These are phyloP conservation scores for Eucalyptus brandiana DNA, from an alignment of 345 rosid genomes.

Conservation along the genomic window DNA sequence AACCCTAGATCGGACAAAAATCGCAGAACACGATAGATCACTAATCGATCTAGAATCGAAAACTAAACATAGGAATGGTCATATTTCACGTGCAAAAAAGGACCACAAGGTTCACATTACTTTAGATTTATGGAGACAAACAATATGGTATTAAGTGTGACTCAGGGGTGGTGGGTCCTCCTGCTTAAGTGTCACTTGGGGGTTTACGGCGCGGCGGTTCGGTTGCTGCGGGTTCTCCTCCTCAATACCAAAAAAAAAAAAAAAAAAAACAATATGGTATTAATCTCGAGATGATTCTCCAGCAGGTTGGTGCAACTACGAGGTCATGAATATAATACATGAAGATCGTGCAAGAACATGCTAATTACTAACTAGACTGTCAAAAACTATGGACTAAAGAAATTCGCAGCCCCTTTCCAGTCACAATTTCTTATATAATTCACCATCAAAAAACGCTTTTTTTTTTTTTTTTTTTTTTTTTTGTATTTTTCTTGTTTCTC, in stretches of 20 bases:
- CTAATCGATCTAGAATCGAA: not conserved
- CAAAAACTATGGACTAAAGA: not conserved
- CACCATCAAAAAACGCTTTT: not conserved
- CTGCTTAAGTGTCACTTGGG: too few species aligned
- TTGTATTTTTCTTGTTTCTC: not conserved
- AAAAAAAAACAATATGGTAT: not conserved
- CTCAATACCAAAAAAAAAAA: too few species aligned
- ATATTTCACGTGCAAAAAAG: not conserved
- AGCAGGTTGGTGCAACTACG: not conserved
- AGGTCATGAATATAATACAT: not conserved
- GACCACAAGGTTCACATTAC: not conserved
- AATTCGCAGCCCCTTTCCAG: not conserved
- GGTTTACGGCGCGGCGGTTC: too few species aligned
- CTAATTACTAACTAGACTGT: not conserved
- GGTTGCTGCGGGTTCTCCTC: too few species aligned
- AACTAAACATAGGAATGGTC: not conserved
- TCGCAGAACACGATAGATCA: not conserved
- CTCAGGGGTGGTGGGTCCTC: too few species aligned
- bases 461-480: rapidly evolving
- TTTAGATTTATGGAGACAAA: not conserved
- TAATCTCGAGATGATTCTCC: not conserved
- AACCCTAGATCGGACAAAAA: not conserved
- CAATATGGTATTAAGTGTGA: not conserved
- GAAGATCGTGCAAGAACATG: not conserved
- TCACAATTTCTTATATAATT: not conserved